Base-by-base conservation (phyloP, 2,329 filamentous ascomycete genomes). In the Aspergillus unguis region DNA sequence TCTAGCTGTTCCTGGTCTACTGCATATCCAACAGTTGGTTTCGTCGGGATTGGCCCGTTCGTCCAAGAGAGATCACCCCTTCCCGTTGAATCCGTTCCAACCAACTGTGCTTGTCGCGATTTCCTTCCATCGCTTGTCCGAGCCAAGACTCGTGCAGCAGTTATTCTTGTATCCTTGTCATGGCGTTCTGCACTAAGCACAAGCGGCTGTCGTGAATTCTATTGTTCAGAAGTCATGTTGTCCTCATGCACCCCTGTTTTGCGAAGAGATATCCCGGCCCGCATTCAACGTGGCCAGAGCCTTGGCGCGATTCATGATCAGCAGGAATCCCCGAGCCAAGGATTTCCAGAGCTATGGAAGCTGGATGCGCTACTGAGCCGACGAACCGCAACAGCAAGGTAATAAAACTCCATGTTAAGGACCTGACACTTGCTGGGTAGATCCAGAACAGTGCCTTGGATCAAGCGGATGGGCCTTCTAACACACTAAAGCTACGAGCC, bases 151-250 rank as follows among this genome's bases (percentile, higher is more conserved):
- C 27, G 9, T 27, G 27, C 38, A 42, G 47, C 47, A 49, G 49
- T 42, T 52, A 52, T 52, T 46, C 42, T 52, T 52, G 42, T 52
- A 42, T 36, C 27, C 11, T 28, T 9, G 25, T 36, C 35, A 40
- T 23, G 37, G 31, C 38, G 38, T 49, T 25, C 47, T 43, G 37
- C 38, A 25, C 29, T 49, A 42, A 43, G 43, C 47, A 35, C 27
- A 31, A 17, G 17, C 17, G 17, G 17, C 17, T 17, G 17, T 17
- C 17, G 25, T 10, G 3, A n/a, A 29, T 17, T 17, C 23, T 17
- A 35, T 27, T 5, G n/a, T 42, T 36, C 23, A 41, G 32, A 11
- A 27, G 46, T 28, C 36, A 27, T 38, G 28, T 41, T 17, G 28
- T 28, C 33, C 17, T 31, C 36, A 32, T 41, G 36, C 25, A 8